phyloP scores from a whole-genome alignment of 495 filamentous ascomycete genomes.

The Aspergillus bridgeri region DNA sequence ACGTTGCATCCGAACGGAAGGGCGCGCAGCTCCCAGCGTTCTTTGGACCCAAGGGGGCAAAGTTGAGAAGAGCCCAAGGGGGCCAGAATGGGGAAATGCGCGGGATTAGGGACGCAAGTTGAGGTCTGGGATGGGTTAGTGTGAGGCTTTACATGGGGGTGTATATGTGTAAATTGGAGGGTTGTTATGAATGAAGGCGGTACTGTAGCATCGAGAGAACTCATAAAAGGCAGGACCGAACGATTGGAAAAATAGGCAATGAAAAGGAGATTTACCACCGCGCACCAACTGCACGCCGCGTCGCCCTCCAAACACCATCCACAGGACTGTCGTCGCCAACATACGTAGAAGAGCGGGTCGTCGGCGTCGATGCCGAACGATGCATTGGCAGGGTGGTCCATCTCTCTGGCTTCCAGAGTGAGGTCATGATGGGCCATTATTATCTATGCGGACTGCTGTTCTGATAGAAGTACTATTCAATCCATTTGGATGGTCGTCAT shows the following conservation, averaged over 20 bases:
- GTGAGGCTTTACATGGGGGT: not conserved
- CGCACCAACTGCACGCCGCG: conserved; percentile 51
- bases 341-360: conserved; percentile 37
- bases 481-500: not conserved
- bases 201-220: not conserved
- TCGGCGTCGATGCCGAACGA: conserved; percentile 9
- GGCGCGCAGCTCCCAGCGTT: conserved; percentile 53
- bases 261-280: conserved; percentile 38
- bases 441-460: not conserved
- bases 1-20: conserved; percentile 48
- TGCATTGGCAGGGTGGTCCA: conserved; percentile 3
- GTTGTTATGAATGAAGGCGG: not conserved
- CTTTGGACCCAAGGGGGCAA: conserved; percentile 46
- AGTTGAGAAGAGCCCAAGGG: conserved; percentile 42
- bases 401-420: too few species aligned
- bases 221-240: too few species aligned
- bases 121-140: conserved; percentile 34
- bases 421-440: not conserved
- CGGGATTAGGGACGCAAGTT: conserved; percentile 48
- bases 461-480: not conserved
- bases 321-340: conserved; percentile 48
- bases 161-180: not conserved
- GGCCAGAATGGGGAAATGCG: conserved; percentile 40
- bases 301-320: conserved; percentile 36
- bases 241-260: conserved; percentile 2